These are phyloP conservation scores for Stachybotrys echinatus DNA, from an alignment of 2,329 filamentous ascomycete species.

Conservation along the genomic window DNA sequence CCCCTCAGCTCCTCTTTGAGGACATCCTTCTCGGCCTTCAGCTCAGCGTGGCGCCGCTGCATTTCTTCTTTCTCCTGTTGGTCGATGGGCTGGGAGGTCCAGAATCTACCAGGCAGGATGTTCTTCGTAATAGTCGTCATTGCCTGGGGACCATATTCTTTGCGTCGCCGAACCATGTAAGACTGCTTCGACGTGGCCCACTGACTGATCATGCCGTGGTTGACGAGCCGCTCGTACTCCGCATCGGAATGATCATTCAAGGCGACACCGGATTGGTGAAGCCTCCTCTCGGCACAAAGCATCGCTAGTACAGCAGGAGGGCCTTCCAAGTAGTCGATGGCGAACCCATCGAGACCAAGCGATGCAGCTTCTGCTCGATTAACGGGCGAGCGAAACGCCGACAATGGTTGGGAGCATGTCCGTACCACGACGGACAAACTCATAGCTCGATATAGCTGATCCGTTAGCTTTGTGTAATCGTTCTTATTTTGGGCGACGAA, in stretches of 20 bases:
- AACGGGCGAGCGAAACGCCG: constrained; percentile 50
- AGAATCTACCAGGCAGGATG: constrained; percentile 58
- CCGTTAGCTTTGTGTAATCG: constrained; percentile 70
- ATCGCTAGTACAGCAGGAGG: constrained; percentile 81
- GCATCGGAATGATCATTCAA: constrained; percentile 57
- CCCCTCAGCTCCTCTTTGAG: constrained; percentile 27
- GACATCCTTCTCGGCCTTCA: constrained; percentile 25
- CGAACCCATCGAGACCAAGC: constrained; percentile 73
- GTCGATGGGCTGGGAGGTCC: constrained; percentile 76
- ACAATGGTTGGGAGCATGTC: constrained; percentile 50
- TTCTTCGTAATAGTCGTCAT: constrained; percentile 62
- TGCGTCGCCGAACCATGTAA: constrained; percentile 64
- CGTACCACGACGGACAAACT: constrained; percentile 69
- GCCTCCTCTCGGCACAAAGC: constrained; percentile 68
- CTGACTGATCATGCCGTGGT: constrained; percentile 50
- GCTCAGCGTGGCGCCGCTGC: constrained; percentile 43
- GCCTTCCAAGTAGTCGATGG: constrained; percentile 72
- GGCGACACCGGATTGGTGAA: constrained; percentile 65
- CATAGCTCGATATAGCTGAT: constrained; percentile 58
- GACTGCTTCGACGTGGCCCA: constrained; percentile 65
- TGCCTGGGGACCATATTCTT: constrained; percentile 73
- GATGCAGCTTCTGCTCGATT: constrained; percentile 46
- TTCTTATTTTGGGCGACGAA: constrained; percentile 72
- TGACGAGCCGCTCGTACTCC: constrained; percentile 62
- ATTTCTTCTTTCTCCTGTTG: constrained; percentile 57